Percentiles rank a stretch among this genome's conserved stretches.
These are phyloP conservation scores for Eucalyptus albens DNA, from an alignment of 345 rosid genomes.

Conservation along the genomic window DNA sequence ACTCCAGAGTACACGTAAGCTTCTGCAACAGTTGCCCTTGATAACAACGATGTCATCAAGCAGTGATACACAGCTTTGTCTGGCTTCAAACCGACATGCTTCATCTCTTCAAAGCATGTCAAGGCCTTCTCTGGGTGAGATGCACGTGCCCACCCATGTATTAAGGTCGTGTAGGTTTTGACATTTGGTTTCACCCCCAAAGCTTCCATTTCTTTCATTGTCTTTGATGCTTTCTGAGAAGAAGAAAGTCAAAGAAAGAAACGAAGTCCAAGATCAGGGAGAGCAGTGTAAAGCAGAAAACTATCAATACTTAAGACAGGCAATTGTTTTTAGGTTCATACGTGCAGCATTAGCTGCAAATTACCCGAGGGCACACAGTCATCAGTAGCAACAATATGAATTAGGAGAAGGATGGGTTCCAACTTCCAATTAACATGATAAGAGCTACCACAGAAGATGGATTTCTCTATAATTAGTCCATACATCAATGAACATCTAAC, in stretches of 20 bases:
- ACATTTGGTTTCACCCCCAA: slow-evolving; percentile 67
- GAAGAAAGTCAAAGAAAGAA: not conserved
- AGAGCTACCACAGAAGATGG: not conserved
- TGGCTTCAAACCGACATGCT: slow-evolving; percentile 58
- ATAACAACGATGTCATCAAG: slow-evolving; percentile 69
- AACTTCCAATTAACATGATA: not conserved
- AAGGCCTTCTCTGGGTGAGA: slow-evolving; percentile 89
- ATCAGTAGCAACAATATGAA: not conserved
- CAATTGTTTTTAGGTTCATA: not conserved
- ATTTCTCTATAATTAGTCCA: not conserved
- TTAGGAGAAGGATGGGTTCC: not conserved
- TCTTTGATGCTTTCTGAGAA: slow-evolving; percentile 61
- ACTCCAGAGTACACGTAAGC: slow-evolving; percentile 51
- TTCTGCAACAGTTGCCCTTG: slow-evolving; percentile 79
- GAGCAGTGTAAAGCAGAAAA: not conserved
- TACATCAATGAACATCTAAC: not conserved
- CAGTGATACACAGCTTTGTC: slow-evolving; percentile 93
- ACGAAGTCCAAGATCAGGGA: not conserved
- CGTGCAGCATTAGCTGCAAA: not conserved
- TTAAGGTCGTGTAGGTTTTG: slow-evolving; percentile 83
- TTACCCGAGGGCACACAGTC: not conserved
- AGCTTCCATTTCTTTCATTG: slow-evolving; percentile 58
- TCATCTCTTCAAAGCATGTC: slow-evolving; percentile 77
- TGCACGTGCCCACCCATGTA: slow-evolving; percentile 94
- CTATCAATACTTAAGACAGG: not conserved